Conservation (phyloP, 108 stramenopile species). For the Discostella pseudostelligera region DNA sequence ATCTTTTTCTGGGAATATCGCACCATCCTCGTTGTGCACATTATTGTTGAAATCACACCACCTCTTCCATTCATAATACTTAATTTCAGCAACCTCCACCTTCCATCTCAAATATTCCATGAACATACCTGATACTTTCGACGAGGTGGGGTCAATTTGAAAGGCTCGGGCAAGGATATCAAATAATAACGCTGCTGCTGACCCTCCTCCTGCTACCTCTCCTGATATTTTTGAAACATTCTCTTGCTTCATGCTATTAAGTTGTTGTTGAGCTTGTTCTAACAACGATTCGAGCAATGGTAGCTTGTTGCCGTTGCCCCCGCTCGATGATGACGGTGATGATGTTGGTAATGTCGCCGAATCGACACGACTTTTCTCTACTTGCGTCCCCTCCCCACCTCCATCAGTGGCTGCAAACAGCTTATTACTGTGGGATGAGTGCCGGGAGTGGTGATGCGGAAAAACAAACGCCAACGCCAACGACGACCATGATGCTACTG, state of each 20-base stretch:
- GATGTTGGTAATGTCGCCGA: neutral
- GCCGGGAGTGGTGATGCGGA: no score
- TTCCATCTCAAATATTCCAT: slow-evolving; percentile 40
- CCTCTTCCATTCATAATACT: no score
- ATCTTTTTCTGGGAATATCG: slow-evolving; percentile 12
- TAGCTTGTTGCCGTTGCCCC: no score
- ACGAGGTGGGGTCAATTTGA: slow-evolving; percentile 55
- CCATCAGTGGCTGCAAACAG: no score
- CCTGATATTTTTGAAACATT: no score
- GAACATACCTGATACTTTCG: slow-evolving; percentile 63
- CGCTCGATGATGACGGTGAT: neutral
- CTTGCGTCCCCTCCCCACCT: no score
- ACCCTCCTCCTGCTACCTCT: neutral
- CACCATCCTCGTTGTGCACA: neutral
- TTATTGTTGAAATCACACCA: no score
- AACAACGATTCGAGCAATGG: slow-evolving; percentile 17
- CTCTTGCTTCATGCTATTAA: neutral
- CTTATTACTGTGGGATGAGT: no score
- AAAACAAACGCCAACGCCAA: no score
- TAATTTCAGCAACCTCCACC: slow-evolving; percentile 19
- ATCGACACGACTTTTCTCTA: neutral
- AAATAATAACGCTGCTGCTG: slow-evolving; percentile 42
- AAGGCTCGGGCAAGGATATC: slow-evolving; percentile 52
- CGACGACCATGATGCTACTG: no score
- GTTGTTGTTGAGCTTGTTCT: slow-evolving; percentile 13